Evolutionary conservation across 257 asterid species (phyloP).

Genomic region (Verbena officinalis): DNA sequence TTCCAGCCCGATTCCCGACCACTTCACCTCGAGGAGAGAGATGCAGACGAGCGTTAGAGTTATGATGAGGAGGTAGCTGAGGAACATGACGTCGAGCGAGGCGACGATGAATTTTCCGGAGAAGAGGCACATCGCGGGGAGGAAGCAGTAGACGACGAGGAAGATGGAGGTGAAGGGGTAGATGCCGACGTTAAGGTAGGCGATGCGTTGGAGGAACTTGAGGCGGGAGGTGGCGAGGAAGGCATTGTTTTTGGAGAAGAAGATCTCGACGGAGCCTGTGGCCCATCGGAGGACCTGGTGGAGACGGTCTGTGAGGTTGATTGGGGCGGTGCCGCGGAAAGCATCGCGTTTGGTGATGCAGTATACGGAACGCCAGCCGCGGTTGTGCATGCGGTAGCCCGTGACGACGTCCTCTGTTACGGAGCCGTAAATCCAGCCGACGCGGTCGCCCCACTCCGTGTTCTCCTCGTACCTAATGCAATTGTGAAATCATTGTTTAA

Average conservation of each 20-base stretch:
- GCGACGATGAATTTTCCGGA: conserved; percentile 88
- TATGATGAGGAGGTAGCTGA: conserved; percentile 66
- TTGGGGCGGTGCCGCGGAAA: conserved; percentile 90
- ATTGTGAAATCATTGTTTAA: too few relatives aligned
- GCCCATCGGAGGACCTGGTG: conserved; percentile 99
- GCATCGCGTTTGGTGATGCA: conserved; percentile 97
- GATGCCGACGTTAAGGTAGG: conserved; percentile 92
- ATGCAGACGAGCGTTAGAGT: conserved; percentile 63
- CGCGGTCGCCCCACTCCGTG: conserved; percentile 96
- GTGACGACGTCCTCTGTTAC: conserved; percentile 98
- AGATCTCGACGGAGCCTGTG: conserved; percentile 95
- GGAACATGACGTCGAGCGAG: conserved; percentile 56
- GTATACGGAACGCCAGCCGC: conserved; percentile 95
- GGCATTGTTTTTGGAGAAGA: conserved; percentile 90
- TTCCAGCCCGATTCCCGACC: conserved; percentile 91
- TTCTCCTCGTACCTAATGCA: conserved; percentile 91
- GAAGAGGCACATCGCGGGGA: conserved; percentile 89
- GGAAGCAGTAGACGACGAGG: conserved; percentile 85
- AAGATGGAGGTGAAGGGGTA: conserved; percentile 94
- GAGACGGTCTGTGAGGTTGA: conserved; percentile 90
- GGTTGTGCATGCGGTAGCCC: conserved; percentile 99
- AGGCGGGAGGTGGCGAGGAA: conserved; percentile 74
- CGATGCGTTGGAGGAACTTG: conserved; percentile 86
- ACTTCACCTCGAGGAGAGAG: conserved; percentile 88
- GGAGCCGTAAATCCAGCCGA: conserved; percentile 98